Conservation (phyloP, 495 filamentous ascomycete genomes). For the Cryomyces minteri region DNA sequence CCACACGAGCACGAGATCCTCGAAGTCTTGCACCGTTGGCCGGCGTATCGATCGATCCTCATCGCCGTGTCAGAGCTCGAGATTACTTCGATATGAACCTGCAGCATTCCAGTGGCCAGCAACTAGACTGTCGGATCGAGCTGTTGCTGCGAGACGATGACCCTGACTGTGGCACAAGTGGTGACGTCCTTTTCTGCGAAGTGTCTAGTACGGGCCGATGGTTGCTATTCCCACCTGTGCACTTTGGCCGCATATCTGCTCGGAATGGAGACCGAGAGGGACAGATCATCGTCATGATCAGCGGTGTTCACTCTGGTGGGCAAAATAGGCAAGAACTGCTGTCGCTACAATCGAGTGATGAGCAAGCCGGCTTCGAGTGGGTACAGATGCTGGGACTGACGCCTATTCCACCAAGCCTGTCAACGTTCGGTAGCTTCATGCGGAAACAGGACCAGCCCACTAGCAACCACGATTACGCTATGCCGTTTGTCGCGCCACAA, state of each 20-base stretch:
- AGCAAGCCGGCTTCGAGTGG: constrained; percentile 74
- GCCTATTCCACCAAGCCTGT: constrained; percentile 50
- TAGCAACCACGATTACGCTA: neutral
- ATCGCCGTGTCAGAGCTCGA: constrained; percentile 62
- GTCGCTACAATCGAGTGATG: constrained; percentile 46
- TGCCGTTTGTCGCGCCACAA: constrained; percentile 4
- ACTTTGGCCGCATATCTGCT: constrained; percentile 51
- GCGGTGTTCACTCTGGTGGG: constrained; percentile 34
- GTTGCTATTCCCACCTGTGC: constrained; percentile 78
- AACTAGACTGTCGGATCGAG: constrained; percentile 78
- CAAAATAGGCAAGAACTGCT: constrained; percentile 70
- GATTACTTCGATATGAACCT: constrained; percentile 80
- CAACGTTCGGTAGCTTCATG: constrained; percentile 15
- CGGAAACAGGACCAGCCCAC: neutral
- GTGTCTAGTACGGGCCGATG: constrained; percentile 58
- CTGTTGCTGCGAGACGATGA: constrained; percentile 67
- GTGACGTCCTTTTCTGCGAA: constrained; percentile 83
- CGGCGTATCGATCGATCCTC: constrained; percentile 50
- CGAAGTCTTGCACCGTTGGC: constrained; percentile 50
- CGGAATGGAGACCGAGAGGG: constrained; percentile 50
- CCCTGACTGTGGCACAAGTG: constrained; percentile 31
- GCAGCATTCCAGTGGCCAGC: constrained; percentile 74
- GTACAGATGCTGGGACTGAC: constrained; percentile 57
- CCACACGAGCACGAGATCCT: constrained; percentile 58
- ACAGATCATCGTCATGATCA: constrained; percentile 72